Percentiles rank a stretch among this genome's conserved stretches.
phyloP scores from a whole-genome alignment of 306 rosid genomes.

The Mimosa bimucronata region DNA sequence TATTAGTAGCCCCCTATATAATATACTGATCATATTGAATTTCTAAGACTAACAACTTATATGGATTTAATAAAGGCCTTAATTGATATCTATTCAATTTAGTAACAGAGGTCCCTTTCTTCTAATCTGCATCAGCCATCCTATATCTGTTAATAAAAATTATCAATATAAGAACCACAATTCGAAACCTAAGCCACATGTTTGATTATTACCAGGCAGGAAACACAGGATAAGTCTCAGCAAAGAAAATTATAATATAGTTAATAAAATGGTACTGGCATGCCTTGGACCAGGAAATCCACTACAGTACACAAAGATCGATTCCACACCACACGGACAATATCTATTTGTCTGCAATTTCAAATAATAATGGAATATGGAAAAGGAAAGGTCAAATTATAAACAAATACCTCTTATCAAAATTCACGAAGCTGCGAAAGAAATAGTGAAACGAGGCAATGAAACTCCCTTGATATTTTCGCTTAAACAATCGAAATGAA shows the following conservation, averaged over 20 bases:
- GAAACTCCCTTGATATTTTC: not conserved
- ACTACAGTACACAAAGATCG: not conserved
- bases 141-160: constrained; percentile 12
- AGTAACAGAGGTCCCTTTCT: not conserved
- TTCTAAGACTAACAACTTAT: not conserved
- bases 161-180: constrained; percentile 32
- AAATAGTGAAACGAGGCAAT: not conserved
- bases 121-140: constrained; percentile 23
- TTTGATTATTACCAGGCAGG: not conserved
- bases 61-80: not conserved
- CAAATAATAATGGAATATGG: not conserved
- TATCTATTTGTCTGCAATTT: not conserved
- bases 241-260: not conserved
- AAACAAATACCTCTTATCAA: not conserved
- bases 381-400: not conserved
- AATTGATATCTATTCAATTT: not conserved
- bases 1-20: not conserved
- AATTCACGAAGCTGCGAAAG: not conserved
- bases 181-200: constrained; percentile 32
- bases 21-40: not conserved
- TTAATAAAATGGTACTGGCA: not conserved
- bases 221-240: not conserved
- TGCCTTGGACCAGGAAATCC: not conserved
- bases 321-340: constrained; percentile 4
- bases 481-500: not conserved